Evolutionary conservation across 345 rosid species (phyloP).

Genomic region (Isatis tinctoria): DNA sequence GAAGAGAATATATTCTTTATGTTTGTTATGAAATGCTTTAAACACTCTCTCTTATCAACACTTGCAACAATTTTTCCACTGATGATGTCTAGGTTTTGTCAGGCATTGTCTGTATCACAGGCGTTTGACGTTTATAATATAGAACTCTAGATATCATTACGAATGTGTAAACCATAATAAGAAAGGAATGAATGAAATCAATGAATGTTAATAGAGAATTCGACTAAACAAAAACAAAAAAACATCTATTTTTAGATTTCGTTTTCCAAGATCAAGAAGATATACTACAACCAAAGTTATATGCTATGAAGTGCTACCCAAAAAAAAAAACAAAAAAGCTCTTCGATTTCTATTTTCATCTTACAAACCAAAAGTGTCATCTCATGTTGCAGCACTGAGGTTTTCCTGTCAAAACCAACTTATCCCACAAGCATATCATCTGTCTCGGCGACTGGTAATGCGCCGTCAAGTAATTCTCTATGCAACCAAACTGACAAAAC

Average conservation of each 20-base stretch:
- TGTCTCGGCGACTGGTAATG: constrained; percentile 92
- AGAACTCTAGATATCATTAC: background rate
- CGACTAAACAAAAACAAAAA: background rate
- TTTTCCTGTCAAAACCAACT: constrained; percentile 43
- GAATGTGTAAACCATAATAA: background rate
- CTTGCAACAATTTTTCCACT: background rate
- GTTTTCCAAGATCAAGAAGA: constrained; percentile 5
- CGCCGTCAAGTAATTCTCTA: constrained; percentile 67
- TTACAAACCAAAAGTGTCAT: constrained; percentile 34
- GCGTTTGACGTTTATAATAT: background rate
- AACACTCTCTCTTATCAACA: background rate
- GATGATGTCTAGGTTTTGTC: background rate
- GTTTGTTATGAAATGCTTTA: background rate
- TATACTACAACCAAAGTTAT: constrained; percentile 9
- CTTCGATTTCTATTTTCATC: constrained; percentile 2
- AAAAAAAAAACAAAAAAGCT: background rate
- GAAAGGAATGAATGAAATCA: constrained; percentile 15
- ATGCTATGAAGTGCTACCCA: constrained; percentile 8
- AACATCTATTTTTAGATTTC: background rate
- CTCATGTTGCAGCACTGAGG: constrained; percentile 83
- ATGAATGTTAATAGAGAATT: constrained; percentile 10
- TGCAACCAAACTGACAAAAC: constrained; percentile 86
- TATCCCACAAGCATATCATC: constrained; percentile 83
- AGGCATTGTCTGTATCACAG: background rate
- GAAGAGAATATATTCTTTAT: constrained; percentile 64